Conservation (phyloP, 2,329 filamentous ascomycete genomes). For the Westerdykella ornata region DNA sequence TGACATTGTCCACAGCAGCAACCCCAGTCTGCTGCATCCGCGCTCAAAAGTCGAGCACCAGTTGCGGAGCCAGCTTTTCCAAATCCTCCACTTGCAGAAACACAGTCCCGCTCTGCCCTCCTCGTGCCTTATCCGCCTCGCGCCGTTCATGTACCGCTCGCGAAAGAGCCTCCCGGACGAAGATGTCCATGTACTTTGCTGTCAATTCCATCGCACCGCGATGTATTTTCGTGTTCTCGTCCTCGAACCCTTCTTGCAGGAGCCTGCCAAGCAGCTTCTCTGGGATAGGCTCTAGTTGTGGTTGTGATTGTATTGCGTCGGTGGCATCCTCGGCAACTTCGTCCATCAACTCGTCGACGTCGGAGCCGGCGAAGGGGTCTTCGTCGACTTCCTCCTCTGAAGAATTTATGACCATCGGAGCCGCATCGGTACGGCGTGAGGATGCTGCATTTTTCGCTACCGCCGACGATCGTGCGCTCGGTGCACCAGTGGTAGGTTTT, state of each 20-base stretch:
- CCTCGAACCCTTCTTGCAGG: constrained; percentile 69
- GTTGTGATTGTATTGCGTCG: constrained; percentile 8
- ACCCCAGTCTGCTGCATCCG: too few relatives aligned
- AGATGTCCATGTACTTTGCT: constrained; percentile 83
- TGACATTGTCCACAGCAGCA: too few relatives aligned
- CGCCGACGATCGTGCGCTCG: constrained; percentile 14
- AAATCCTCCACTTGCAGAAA: constrained; percentile 85
- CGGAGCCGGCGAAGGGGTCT: constrained; percentile 8
- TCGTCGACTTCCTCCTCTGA: constrained; percentile 27
- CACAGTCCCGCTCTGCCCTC: constrained; percentile 14
- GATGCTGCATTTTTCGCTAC: constrained; percentile 18
- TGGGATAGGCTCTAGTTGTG: constrained; percentile 51
- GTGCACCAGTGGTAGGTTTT: constrained; percentile 15
- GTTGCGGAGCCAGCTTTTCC: constrained; percentile 77
- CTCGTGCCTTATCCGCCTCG: constrained; percentile 32
- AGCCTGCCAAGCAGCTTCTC: constrained; percentile 67
- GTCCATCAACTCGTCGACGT: constrained; percentile 28
- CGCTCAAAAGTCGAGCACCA: constrained; percentile 72
- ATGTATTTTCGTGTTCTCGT: constrained; percentile 37
- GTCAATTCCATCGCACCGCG: constrained; percentile 56
- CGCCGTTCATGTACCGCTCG: constrained; percentile 65
- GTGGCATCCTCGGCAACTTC: constrained; percentile 11
- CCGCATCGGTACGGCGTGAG: constrained; percentile 14
- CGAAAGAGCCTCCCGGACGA: constrained; percentile 82
- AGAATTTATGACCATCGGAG: constrained; percentile 26